Base-by-base conservation (phyloP, 768 basidiomycete species). In the Lentinula edodes region DNA sequence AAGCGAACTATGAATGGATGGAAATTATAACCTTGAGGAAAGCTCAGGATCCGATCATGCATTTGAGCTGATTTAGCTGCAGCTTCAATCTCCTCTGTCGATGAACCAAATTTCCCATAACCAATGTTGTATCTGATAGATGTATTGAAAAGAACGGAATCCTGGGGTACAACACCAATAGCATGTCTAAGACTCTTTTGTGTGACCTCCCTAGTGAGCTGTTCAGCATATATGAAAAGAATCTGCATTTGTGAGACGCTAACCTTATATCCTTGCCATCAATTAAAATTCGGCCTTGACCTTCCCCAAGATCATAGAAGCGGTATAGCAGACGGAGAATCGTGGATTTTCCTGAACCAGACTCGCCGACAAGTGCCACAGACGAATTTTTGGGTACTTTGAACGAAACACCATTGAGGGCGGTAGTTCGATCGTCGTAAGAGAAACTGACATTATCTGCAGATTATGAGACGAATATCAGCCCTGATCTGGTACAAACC, bases 121-220 rank as follows among this genome's bases (percentile, higher is more conserved):
- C 83, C 86, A 66, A 90, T 89, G 66, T 91, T 90, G 71, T 90
- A 89, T 2, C 72, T 77, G 60, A 91, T 86, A 69, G 79, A 86
- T 0, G 84, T 75, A 66, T 90, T 90, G 77, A 90, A 90, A 7
- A 90, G 76, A 12, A 89, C 82, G 9, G 83, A 80, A 66, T 93
- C 92, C 69, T 97, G 93, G 0, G 96, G 95, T 2, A 98, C 91
- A 28, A 94, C 91, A 16, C 94, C 93, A 62, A 98, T 92, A 0
- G 90, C 83, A 64, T 84, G 82, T 38, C 95, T 82, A 20, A 97
- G 74, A 59, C 88, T 90, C 36, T 80, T 75, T 69, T 95, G 92
- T 0, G 93, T 95, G 6, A 98, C 84, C 62, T 95, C 85, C 38
- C 90, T 86, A 59, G 1, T 32, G 59, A 52, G 38, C n/a, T 28